A percentile compares a stretch with the other conserved stretches of the same genome.
Conservation (phyloP, 345 rosid genomes). For the Psidium friedrichsthalianum region DNA sequence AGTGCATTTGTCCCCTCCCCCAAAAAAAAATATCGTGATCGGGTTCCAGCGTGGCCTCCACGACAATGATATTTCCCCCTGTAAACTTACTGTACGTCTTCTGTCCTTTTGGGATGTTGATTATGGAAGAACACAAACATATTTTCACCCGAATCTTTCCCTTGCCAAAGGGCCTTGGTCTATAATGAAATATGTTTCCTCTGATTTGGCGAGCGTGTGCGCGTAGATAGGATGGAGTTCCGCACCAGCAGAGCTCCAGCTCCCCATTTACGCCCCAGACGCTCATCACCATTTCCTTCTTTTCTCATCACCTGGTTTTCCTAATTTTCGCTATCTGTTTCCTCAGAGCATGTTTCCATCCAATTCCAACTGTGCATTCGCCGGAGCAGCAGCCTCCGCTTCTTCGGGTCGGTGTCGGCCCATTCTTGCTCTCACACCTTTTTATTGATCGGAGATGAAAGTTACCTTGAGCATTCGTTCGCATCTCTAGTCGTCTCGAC, state of each 20-base stretch:
- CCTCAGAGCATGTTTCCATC: slow-evolving; percentile 1
- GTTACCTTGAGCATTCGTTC: neutral
- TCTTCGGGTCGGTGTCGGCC: neutral
- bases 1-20: too few relatives aligned
- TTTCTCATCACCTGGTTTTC: neutral
- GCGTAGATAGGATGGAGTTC: slow-evolving; percentile 34
- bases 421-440: slow-evolving; percentile 5
- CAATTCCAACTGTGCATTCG: neutral
- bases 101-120: slow-evolving; percentile 30
- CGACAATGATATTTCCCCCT: slow-evolving; percentile 2
- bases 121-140: slow-evolving; percentile 45
- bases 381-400: slow-evolving; percentile 20
- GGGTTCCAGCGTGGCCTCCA: slow-evolving; percentile 58
- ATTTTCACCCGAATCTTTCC: slow-evolving; percentile 39
- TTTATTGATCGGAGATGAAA: slow-evolving; percentile 21
- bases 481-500: slow-evolving; percentile 8
- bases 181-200: neutral
- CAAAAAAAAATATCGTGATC: too few relatives aligned
- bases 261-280: slow-evolving; percentile 16
- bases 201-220: slow-evolving; percentile 7
- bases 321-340: slow-evolving; percentile 5
- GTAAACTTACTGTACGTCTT: slow-evolving; percentile 14
- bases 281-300: slow-evolving; percentile 3
- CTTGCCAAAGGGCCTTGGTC: slow-evolving; percentile 19
- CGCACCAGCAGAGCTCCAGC: slow-evolving; percentile 37